phyloP scores from a whole-genome alignment of 225 moss, liverwort and hornwort genomes.

The Asterella californica region DNA sequence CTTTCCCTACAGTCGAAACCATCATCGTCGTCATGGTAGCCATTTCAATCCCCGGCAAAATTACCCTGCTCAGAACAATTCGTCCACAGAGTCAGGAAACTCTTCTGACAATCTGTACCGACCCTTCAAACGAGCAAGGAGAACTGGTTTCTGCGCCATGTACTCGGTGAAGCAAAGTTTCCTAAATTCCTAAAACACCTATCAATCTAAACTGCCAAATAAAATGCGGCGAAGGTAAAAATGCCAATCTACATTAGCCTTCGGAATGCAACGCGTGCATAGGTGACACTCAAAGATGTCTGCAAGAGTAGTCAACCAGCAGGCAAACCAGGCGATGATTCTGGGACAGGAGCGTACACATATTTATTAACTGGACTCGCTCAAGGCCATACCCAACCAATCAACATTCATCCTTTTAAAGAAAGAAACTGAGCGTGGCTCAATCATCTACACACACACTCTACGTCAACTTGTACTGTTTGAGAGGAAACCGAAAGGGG shows the following conservation, averaged over 20 bases:
- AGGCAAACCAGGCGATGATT: too few species aligned
- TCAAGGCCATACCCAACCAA: too few species aligned
- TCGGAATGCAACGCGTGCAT: background rate
- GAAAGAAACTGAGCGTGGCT: too few species aligned
- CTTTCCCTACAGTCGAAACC: conserved; percentile 13
- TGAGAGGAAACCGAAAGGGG: too few species aligned
- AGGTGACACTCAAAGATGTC: background rate
- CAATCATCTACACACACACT: background rate
- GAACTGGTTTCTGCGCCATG: background rate
- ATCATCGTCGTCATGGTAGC: conserved; percentile 30
- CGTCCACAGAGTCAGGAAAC: background rate
- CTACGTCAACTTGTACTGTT: too few species aligned
- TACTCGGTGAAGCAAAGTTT: background rate
- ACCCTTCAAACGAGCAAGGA: too few species aligned
- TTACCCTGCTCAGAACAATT: background rate
- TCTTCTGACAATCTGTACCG: background rate
- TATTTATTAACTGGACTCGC: too few species aligned
- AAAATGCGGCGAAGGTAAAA: background rate
- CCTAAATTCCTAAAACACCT: background rate
- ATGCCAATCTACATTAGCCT: background rate
- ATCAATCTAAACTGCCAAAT: background rate
- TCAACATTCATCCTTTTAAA: too few species aligned
- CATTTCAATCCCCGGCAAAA: conserved; percentile 10
- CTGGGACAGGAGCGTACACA: too few species aligned
- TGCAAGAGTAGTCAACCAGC: background rate